A percentile compares a stretch with the other conserved stretches of the same genome.
These are phyloP conservation scores for Atkinsonella texensis DNA, from an alignment of 2,329 filamentous ascomycete genomes.

Conservation along the genomic window DNA sequence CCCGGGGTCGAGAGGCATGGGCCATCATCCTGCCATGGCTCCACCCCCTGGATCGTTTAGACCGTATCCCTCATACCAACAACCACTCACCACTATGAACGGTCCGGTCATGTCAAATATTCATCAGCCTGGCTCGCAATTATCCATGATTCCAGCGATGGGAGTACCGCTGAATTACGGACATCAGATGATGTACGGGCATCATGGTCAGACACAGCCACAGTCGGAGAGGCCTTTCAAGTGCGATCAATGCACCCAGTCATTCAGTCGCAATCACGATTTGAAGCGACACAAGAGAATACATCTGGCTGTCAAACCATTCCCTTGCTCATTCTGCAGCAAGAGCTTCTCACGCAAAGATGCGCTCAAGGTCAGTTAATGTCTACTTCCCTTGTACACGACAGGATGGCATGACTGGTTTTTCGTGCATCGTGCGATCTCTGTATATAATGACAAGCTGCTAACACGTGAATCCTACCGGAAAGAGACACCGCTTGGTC, in stretches of 20 bases:
- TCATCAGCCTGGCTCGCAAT: constrained; percentile 57
- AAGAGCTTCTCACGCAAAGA: constrained; percentile 97
- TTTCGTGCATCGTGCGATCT: too few relatives aligned
- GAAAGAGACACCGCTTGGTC: constrained; percentile 48
- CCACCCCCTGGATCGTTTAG: constrained; percentile 39
- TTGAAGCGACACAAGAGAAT: constrained; percentile 93
- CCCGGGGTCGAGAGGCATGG: constrained; percentile 26
- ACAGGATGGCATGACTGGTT: too few relatives aligned
- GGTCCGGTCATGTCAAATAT: constrained; percentile 69
- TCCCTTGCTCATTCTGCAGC: constrained; percentile 80
- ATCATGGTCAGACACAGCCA: constrained; percentile 33
- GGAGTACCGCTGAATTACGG: constrained; percentile 41
- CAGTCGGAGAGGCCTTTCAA: constrained; percentile 80
- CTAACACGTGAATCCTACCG: not conserved
- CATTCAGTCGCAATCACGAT: constrained; percentile 94
- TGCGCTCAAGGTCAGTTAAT: constrained; percentile 70
- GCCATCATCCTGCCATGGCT: constrained; percentile 21
- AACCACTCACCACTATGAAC: constrained; percentile 48
- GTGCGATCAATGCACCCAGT: constrained; percentile 84
- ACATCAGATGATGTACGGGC: constrained; percentile 49
- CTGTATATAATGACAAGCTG: not conserved
- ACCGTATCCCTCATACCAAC: constrained; percentile 31
- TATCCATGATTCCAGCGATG: constrained; percentile 57
- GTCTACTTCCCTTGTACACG: not conserved
- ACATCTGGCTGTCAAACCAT: constrained; percentile 90